These are phyloP conservation scores for Plasmodiophora brassicae DNA, from an alignment of 208 protist species.

Conservation along the genomic window DNA sequence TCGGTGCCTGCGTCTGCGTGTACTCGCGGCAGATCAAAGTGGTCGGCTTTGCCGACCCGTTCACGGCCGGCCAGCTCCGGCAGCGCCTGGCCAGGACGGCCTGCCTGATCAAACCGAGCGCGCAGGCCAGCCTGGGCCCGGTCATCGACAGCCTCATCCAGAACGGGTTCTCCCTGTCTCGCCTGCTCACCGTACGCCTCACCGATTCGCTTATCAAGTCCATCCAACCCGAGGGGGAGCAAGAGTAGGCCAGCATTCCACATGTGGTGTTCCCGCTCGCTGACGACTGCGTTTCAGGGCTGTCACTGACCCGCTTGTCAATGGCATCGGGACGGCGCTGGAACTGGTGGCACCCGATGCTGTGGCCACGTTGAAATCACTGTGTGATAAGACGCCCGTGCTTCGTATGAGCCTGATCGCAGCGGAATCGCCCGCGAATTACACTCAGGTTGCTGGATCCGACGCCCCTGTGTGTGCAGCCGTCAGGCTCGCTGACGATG, in stretches of 20 bases:
- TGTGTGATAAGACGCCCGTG: too few species aligned
- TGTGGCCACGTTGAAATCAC: not conserved
- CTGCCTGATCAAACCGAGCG: constrained; percentile 53
- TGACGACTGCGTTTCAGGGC: not conserved
- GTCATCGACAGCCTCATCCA: constrained; percentile 44
- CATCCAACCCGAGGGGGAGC: constrained; percentile 7
- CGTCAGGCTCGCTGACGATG: too few species aligned
- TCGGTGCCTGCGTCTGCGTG: constrained; percentile 79
- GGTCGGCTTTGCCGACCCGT: constrained; percentile 79
- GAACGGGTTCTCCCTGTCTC: constrained; percentile 42
- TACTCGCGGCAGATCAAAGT: constrained; percentile 82
- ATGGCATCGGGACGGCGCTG: constrained; percentile 44
- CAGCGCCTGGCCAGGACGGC: constrained; percentile 32
- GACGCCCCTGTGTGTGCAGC: too few species aligned
- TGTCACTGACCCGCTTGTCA: constrained; percentile 41
- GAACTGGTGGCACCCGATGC: not conserved
- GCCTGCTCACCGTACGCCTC: not conserved
- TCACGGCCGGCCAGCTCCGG: constrained; percentile 52
- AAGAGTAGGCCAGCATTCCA: too few species aligned
- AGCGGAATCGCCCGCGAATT: too few species aligned
- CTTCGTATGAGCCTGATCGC: too few species aligned
- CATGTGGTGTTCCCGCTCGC: too few species aligned
- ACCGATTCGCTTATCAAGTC: constrained; percentile 46
- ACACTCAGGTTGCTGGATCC: too few species aligned
- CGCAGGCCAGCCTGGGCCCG: constrained; percentile 39